A percentile compares a stretch with the other conserved stretches of the same genome.
Conservation (phyloP, 495 filamentous ascomycete genomes). For the Terfezia boudieri region DNA sequence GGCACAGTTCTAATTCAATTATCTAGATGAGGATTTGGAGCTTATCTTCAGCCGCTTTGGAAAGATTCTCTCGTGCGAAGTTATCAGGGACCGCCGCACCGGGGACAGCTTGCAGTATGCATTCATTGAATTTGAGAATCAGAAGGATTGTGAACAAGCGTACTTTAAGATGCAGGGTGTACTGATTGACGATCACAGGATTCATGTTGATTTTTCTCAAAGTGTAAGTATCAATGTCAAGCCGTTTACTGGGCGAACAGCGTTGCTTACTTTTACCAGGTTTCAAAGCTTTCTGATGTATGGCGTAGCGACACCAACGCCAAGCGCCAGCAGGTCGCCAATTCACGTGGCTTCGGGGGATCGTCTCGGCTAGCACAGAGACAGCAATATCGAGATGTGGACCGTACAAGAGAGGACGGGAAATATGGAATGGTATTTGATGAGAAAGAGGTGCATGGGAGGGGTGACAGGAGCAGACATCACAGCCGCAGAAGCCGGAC, state of each 20-base stretch:
- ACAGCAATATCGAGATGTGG: constrained; percentile 55
- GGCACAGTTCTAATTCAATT: not conserved
- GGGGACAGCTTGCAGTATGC: constrained; percentile 93
- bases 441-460: constrained; percentile 32
- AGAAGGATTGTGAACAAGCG: constrained; percentile 78
- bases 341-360: constrained; percentile 55
- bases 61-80: constrained; percentile 83
- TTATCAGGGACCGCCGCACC: constrained; percentile 84
- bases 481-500: not conserved
- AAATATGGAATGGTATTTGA: constrained; percentile 66
- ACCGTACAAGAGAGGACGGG: constrained; percentile 23
- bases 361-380: constrained; percentile 69
- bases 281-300: constrained; percentile 65
- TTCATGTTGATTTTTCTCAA: constrained; percentile 97
- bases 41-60: constrained; percentile 95
- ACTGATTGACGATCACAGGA: constrained; percentile 89
- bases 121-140: constrained; percentile 89
- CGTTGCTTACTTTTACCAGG: constrained; percentile 19
- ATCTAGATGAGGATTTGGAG: constrained; percentile 66
- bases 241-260: constrained; percentile 7
- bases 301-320: constrained; percentile 77
- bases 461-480: not conserved
- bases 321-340: constrained; percentile 41
- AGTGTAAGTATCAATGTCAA: constrained; percentile 33
- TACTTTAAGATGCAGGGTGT: constrained; percentile 98